phyloP scores from a whole-genome alignment of 2,329 filamentous ascomycete species.

The Penicillium occitanis region DNA sequence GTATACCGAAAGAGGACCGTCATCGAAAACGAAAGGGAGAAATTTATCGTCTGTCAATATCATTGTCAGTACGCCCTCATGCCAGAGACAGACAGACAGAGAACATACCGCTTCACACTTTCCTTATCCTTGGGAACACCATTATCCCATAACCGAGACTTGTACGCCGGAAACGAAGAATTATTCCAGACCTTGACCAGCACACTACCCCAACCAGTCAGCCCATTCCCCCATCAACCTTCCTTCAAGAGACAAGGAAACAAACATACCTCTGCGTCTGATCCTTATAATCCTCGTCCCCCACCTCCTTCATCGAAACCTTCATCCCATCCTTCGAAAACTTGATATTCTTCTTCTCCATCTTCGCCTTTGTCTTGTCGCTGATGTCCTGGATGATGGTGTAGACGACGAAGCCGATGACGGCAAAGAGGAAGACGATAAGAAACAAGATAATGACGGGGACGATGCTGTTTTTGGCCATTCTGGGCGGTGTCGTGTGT shows the following conservation, averaged over 20 bases:
- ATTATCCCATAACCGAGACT: constrained; percentile 43
- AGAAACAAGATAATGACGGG: constrained; percentile 59
- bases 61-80: background rate
- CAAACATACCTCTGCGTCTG: constrained; percentile 54
- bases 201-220: constrained; percentile 33
- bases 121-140: constrained; percentile 19
- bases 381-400: constrained; percentile 59
- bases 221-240: background rate
- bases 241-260: background rate
- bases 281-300: constrained; percentile 59
- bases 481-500: constrained; percentile 25
- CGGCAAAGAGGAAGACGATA: constrained; percentile 52
- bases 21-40: background rate
- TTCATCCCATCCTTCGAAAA: constrained; percentile 62
- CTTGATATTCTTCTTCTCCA: constrained; percentile 64
- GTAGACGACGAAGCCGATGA: constrained; percentile 59
- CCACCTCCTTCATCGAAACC: constrained; percentile 60
- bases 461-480: constrained; percentile 36
- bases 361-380: constrained; percentile 57
- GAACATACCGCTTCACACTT: constrained; percentile 13
- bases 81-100: background rate
- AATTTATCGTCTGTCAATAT: background rate
- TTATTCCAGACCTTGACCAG: constrained; percentile 53
- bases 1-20: background rate
- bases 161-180: constrained; percentile 48